Base-by-base conservation (phyloP, 768 basidiomycete species). In the Grammothele lineata region DNA sequence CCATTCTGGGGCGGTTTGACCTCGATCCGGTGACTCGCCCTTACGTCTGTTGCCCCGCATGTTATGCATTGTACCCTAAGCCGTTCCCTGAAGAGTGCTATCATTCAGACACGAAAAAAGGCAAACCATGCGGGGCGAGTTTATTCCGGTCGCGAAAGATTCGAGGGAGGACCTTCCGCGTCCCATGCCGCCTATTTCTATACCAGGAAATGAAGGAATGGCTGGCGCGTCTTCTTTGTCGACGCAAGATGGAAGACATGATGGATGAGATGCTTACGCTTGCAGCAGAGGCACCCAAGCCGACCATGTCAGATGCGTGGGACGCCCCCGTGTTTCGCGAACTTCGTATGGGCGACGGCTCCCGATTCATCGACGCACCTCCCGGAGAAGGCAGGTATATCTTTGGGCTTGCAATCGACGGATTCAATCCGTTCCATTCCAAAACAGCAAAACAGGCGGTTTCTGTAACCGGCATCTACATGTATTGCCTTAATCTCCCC, bases 401-500 rank as follows among this genome's bases (percentile, higher is more conserved):
- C 12, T 48, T 35, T 37, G 27, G 24, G 6, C 38, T 53, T 17
- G 18, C 40, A 2, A 33, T 48, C 12, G 51, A 53, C 26, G 19
- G 40, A 1, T 55, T 55, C 54, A 50, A 55, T 33, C 54, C 50
- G 2, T 51, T 43, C 33, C 40, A 39, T n/a, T 22, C 24, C 11
- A 48, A 45, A 19, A 19, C 27, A 18, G 50, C 50, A 3, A 43
- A 43, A 25, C 37, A 44, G 27, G 12, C 19, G 5, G 42, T 55
- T 10, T 33, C 54, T 3, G 17, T 32, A 24, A 48, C 45, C 3
- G 56, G 51, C 2, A 57, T 64, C 10, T 60, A 54, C 43, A 43
- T 64, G 47, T 47, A 48, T 1, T 62, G 58, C 43, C 44, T 57
- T 33, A 62, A 65, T 40, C 53, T 65, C 1, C 63, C 62, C 3